Evolutionary conservation across 192 early-diverging fungal species (phyloP).

Genomic region (Lunasporangiospora selenospora): DNA sequence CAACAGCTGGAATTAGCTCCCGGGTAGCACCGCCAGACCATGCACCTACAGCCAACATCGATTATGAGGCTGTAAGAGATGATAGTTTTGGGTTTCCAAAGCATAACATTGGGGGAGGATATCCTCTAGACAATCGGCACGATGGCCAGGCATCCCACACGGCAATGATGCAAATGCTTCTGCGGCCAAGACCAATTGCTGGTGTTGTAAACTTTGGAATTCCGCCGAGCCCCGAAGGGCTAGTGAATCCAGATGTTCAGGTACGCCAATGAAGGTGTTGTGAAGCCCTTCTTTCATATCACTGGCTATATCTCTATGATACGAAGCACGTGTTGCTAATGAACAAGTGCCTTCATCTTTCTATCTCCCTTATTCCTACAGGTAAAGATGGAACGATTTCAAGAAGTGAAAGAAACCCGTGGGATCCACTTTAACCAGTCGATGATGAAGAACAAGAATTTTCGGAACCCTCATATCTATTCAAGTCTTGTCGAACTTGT

Average conservation of each 20-base stretch:
- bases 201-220: constrained; percentile 65
- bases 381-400: constrained; percentile 82
- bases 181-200: constrained; percentile 55
- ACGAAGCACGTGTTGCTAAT: not conserved
- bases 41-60: no score
- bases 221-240: constrained; percentile 57
- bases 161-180: constrained; percentile 35
- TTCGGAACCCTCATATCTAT: constrained; percentile 93
- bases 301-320: not conserved
- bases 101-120: no score
- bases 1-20: constrained; percentile 31
- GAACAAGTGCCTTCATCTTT: not conserved
- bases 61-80: no score
- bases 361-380: constrained; percentile 28
- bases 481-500: constrained; percentile 85
- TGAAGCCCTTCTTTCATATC: not conserved
- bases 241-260: constrained; percentile 68
- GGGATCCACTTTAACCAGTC: constrained; percentile 85
- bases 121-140: no score
- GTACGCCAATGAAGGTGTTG: constrained; percentile 35
- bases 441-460: constrained; percentile 83
- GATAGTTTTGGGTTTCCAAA: no score
- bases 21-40: not conserved
- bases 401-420: constrained; percentile 60
- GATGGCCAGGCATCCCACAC: no score